Evolutionary conservation across 495 filamentous ascomycete genomes (phyloP), one percentile per base, ranked within the genome.

Genomic region (Letharia lupina): DNA sequence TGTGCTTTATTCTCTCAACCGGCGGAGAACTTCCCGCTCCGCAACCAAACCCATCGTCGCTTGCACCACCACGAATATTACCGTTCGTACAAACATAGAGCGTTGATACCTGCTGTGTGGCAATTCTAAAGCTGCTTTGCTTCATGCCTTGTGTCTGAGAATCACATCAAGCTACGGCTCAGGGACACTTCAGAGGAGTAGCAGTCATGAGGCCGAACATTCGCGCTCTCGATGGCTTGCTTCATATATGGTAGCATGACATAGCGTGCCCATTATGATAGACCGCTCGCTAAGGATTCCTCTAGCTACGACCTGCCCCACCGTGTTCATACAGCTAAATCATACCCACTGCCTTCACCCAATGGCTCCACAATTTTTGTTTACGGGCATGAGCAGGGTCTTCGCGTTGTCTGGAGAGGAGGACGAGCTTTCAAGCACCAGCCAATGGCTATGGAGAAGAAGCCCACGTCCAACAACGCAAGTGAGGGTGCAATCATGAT

Each of bases 341-440:
- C 84, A 62, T 96, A 95, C 73, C 91, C 92, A 10, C 75, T 91
- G 35, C 81, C 80, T 63, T 84, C 91, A 10, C 87, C 90, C 9
- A 94, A 96, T 74, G 91, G 91, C 70, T 93, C 92, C 12, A 89
- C 86, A 3, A 83, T 96, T 72, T 82, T 95, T 62, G 72, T 96
- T 40, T 93, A 94, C 73, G 91, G 88, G 63, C 87, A 94, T 67
- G 87, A 91, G 45, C 86, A 84, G 72, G 92, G 92, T 35, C 64
- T 96, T 40, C 87, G 85, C 48, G 75, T 95, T 35, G 69, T 92
- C 35, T 96, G 92, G 92, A 82, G 89, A 72, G 92, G 91, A 65
- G 92, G 92, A 31, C 81, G 78, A 39, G 77, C 81, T 28, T 85
- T 91, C 65, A 87, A 88, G 63, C 68, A 75, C 23, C 61, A 75